Conservation (phyloP, 495 filamentous ascomycete genomes). For the Endocarpon pusillum region DNA sequence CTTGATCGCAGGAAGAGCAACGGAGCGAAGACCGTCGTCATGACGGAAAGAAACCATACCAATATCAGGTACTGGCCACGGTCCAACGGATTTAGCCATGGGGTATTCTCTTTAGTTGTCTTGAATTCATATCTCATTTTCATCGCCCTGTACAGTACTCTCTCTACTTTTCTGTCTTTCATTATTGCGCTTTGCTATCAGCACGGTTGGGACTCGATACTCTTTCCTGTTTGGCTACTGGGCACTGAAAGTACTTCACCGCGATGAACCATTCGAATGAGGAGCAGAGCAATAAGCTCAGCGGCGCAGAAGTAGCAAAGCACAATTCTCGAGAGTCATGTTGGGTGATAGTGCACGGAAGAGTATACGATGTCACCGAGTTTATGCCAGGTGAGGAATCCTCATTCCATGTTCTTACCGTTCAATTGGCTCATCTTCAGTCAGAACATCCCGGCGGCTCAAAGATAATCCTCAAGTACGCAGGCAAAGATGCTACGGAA, state of each 20-base stretch:
- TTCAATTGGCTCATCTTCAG: conserved; percentile 1
- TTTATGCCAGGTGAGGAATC: conserved; percentile 46
- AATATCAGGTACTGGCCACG: too few species aligned
- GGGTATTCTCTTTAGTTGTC: too few species aligned
- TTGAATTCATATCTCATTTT: too few species aligned
- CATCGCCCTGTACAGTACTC: background rate
- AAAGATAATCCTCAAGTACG: conserved; percentile 68
- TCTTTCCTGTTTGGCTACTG: background rate
- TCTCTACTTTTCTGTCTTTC: background rate
- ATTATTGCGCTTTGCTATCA: background rate
- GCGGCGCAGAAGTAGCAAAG: conserved; percentile 58
- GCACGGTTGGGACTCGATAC: background rate
- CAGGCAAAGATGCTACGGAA: conserved; percentile 67
- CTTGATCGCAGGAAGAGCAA: too few species aligned
- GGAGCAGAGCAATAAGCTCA: conserved; percentile 26
- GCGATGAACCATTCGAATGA: background rate
- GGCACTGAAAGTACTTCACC: background rate
- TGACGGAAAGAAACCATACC: too few species aligned
- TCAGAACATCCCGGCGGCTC: conserved; percentile 71
- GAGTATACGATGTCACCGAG: conserved; percentile 84
- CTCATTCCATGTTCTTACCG: background rate
- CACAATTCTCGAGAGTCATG: conserved; percentile 71
- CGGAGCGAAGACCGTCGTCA: too few species aligned
- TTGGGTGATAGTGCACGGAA: conserved; percentile 77
- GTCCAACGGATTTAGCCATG: too few species aligned